phyloP scores from a whole-genome alignment of 2,329 filamentous ascomycete genomes.

The Apiospora aurea region DNA sequence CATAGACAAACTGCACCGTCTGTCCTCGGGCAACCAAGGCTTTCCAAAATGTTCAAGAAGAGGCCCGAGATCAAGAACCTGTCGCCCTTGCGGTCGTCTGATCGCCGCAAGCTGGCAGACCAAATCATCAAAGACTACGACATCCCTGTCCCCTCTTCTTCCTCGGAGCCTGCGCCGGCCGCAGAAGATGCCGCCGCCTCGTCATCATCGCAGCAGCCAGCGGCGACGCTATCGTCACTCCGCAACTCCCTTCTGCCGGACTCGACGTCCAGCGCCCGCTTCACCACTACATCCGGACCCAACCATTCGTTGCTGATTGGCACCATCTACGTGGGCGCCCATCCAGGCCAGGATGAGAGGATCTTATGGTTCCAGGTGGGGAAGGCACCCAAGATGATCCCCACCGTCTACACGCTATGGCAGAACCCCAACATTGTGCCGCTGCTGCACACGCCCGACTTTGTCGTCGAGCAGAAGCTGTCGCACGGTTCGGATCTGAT shows the following conservation, averaged over 20 bases:
- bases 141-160: constrained; percentile 41
- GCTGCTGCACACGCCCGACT: constrained; percentile 67
- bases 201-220: not conserved
- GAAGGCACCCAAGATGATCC: constrained; percentile 59
- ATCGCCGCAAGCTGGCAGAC: constrained; percentile 71
- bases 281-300: constrained; percentile 70
- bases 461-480: constrained; percentile 66
- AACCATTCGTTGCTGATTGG: constrained; percentile 67
- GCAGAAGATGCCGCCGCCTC: constrained; percentile 37
- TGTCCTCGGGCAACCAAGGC: not conserved
- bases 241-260: constrained; percentile 69
- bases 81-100: constrained; percentile 70
- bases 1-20: not conserved
- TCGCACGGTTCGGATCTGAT: constrained; percentile 72
- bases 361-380: constrained; percentile 68
- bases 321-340: constrained; percentile 68
- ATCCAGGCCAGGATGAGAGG: constrained; percentile 61
- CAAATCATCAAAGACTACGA: constrained; percentile 70
- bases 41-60: constrained; percentile 68
- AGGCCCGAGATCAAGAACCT: constrained; percentile 74
- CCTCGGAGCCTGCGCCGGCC: constrained; percentile 34
- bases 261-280: constrained; percentile 66
- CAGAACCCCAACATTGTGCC: constrained; percentile 66
- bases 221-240: constrained; percentile 24
- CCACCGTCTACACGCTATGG: constrained; percentile 72